These are phyloP conservation scores for Gyromitra esculenta DNA, from an alignment of 2,329 filamentous ascomycete species.

Conservation along the genomic window DNA sequence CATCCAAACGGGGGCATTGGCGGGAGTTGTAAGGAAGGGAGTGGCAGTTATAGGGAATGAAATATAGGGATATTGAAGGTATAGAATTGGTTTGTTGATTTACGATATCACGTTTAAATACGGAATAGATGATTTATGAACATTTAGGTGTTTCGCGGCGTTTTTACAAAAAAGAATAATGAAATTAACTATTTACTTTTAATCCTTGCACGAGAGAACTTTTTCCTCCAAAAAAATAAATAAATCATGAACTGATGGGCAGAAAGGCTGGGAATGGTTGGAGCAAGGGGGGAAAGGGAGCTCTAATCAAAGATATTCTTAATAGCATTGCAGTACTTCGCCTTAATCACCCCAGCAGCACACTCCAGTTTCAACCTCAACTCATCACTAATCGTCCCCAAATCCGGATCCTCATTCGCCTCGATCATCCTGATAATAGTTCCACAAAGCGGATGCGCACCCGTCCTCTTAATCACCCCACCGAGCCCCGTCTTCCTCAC, in stretches of 20 bases:
- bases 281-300: too few relatives aligned
- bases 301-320: constrained; percentile 6
- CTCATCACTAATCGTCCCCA: constrained; percentile 16
- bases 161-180: constrained; percentile 17
- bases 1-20: constrained; percentile 90
- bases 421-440: constrained; percentile 24
- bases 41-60: constrained; percentile 74
- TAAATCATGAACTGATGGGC: not conserved
- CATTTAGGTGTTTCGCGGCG: not conserved
- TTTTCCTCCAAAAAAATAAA: constrained; percentile 5
- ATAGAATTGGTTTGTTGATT: constrained; percentile 3
- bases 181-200: constrained; percentile 12
- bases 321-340: constrained; percentile 26
- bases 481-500: constrained; percentile 14
- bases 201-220: constrained; percentile 5
- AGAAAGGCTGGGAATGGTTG: not conserved
- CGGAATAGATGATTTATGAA: constrained; percentile 7
- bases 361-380: constrained; percentile 33
- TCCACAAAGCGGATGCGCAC: constrained; percentile 23
- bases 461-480: constrained; percentile 25
- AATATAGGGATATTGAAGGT: constrained; percentile 8
- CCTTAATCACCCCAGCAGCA: constrained; percentile 21
- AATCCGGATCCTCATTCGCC: constrained; percentile 8
- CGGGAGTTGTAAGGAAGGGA: constrained; percentile 86
- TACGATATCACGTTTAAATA: constrained; percentile 7